Evolutionary conservation across 2,329 filamentous ascomycete species (phyloP), one percentile per base, ranked within the genome.

Genomic region (Pestalotiopsis sp.): DNA sequence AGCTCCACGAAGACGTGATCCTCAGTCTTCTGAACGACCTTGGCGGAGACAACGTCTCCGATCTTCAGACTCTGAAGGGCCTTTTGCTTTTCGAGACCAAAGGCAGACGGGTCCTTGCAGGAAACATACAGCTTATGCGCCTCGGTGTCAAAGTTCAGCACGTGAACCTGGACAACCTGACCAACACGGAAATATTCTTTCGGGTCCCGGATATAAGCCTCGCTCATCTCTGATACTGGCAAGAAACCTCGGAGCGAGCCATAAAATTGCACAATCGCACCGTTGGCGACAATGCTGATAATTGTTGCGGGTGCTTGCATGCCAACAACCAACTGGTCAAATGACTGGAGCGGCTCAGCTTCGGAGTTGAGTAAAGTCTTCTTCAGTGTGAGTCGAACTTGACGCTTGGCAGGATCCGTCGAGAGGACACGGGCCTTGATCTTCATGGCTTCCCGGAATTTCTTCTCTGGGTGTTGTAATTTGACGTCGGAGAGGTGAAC

Each of bases 201-300:
- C 4, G 96, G 94, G 76, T 98, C 93, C 73, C 92, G 89, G 75
- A 99, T 98, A 77, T 92, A 98, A 12, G 95, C 94, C 79, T 99
- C 96, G 78, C 96, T 98, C 96, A 99, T 99, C 81, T 99, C 95
- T 1, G 93, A 93, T 0, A 97, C 91, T 2, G 96, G 96, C 67
- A 99, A 86, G 83, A 97, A 99, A 9, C 92, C 97, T 72, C 90
- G 89, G 23, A 99, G 85, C 9, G 86, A 82, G 20, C 94, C 94
- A 76, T 97, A 99, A 81, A 98, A 99, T 77, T 97, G 94, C 66
- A 99, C 92, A 20, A 95, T 89, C 12, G 96, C 96, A 69, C 96
- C 96, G 66, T 90, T 89, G 3, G 88, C 82, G 68, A 94, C 85
- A 12, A 99, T 85, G 72, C 92, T 97, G 73, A 97, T 87, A 72